Conservation (phyloP, 495 filamentous ascomycete species). For the Penicillium angulare region DNA sequence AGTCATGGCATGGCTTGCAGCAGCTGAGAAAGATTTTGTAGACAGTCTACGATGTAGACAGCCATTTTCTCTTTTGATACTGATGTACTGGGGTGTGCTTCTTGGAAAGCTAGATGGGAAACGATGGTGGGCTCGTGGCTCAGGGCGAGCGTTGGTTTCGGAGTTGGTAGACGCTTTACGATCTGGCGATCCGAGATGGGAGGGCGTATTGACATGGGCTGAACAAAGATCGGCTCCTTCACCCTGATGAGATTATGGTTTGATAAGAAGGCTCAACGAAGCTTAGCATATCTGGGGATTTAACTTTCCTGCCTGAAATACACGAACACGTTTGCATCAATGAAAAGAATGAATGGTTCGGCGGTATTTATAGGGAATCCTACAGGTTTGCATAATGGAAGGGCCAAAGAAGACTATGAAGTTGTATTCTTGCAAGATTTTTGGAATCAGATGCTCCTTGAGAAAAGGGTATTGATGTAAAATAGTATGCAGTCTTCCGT, state of each 20-base stretch:
- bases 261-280: background rate
- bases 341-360: too few species aligned
- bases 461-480: too few species aligned
- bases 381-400: too few species aligned
- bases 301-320: too few species aligned
- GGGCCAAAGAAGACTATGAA: too few species aligned
- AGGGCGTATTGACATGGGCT: slow-evolving; percentile 17
- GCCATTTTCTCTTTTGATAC: slow-evolving; percentile 25
- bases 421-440: too few species aligned
- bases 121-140: slow-evolving; percentile 29
- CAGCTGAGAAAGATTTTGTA: slow-evolving; percentile 28
- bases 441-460: too few species aligned
- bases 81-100: slow-evolving; percentile 31
- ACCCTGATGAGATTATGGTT: background rate
- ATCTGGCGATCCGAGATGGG: slow-evolving; percentile 18
- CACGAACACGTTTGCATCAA: too few species aligned
- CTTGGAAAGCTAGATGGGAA: slow-evolving; percentile 20
- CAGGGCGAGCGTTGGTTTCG: slow-evolving; percentile 20
- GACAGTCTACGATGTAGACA: slow-evolving; percentile 19
- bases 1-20: slow-evolving; percentile 30
- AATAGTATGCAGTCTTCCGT: too few species aligned
- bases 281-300: too few species aligned
- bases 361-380: too few species aligned
- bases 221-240: background rate
- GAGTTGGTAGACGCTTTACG: slow-evolving; percentile 17